Conservation (phyloP, 108 stramenopile species). For the Cyclotella sp. region DNA sequence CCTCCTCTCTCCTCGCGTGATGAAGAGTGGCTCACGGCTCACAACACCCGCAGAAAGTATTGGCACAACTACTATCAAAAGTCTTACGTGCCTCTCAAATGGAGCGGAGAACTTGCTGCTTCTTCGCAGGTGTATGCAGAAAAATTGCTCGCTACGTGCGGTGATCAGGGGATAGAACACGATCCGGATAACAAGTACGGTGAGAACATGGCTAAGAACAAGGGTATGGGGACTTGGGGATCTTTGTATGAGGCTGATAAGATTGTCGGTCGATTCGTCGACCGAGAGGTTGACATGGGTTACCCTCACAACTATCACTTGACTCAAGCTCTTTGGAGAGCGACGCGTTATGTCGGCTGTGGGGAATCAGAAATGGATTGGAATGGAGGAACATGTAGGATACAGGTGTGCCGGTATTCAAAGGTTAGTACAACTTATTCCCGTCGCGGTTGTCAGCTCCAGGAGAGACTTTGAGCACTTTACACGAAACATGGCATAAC, state of each 20-base stretch:
- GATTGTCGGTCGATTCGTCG: constrained; percentile 22
- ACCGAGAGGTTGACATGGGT: constrained; percentile 11
- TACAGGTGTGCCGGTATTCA: constrained; percentile 28
- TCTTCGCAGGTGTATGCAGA: constrained; percentile 10
- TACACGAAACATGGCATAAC: no score
- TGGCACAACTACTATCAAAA: constrained; percentile 22
- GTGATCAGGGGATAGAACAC: constrained; percentile 6
- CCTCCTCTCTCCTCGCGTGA: constrained; percentile 10
- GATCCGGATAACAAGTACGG: constrained; percentile 20
- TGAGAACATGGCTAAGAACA: constrained; percentile 35
- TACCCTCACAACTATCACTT: constrained; percentile 26
- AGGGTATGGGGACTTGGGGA: constrained; percentile 24
- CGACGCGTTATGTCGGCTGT: constrained; percentile 17
- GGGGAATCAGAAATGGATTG: constrained; percentile 10
- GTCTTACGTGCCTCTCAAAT: constrained; percentile 21
- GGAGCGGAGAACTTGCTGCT: constrained; percentile 20
- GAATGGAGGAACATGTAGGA: constrained; percentile 24
- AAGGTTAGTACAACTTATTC: constrained; percentile 2
- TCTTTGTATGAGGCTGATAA: constrained; percentile 14
- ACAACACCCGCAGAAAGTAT: constrained; percentile 17
- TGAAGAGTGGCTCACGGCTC: constrained; percentile 19
- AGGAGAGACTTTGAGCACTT: no score
- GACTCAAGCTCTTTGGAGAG: constrained; percentile 26
- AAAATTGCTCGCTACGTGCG: constrained; percentile 21
- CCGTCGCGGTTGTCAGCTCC: no score